Evolutionary conservation across 2,329 filamentous ascomycete species (phyloP), one percentile per base, ranked within the genome.

Genomic region (Byssoonygena ceratinophila): DNA sequence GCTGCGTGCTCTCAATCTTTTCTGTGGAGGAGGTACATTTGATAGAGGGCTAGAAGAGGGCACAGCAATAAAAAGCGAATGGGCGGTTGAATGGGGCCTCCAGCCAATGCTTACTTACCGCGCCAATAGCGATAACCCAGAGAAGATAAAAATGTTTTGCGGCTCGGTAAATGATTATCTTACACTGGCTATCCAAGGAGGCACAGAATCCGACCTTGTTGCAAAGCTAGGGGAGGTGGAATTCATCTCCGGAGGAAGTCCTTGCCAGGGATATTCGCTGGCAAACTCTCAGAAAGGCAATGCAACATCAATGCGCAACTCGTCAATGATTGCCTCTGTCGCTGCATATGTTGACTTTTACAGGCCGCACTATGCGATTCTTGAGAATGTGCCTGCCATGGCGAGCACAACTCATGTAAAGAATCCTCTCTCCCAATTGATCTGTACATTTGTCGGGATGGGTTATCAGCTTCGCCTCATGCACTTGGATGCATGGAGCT

Each of bases 371-470:
- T 91, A 85, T 61, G 84, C 82, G 0, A 58, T 91, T 0, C 73
- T 94, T 0, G 87, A 94, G 64, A 94, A 94, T 58, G 87, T 94
- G 0, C 68, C 78, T 0, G 74, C 70, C 0, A 87, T 91, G 69
- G 76, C 84, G 0, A 74, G 69, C 44, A 71, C 62, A 22, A 69
- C 70, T 16, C 71, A 65, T 16, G 60, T 62, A 5, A 68, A 83
- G 18, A 85, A 87, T 54, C 78, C 87, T 0, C 81, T 90, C 48
- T 82, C 81, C 1, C 85, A 90, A 58, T 71, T 92, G 0, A 73
- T 92, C 8, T 85, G 83, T 56, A 76, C 81, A 0, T 68, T 92
- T 0, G 82, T 91, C 0, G 84, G 83, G 0, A 73, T 92, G 57
- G 87, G 86, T 0, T 94, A 92, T 58, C 87, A 94, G 61, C 72